Evolutionary conservation across 2,329 filamentous ascomycete genomes (phyloP).

Genomic region (Fusarium nelsonii): DNA sequence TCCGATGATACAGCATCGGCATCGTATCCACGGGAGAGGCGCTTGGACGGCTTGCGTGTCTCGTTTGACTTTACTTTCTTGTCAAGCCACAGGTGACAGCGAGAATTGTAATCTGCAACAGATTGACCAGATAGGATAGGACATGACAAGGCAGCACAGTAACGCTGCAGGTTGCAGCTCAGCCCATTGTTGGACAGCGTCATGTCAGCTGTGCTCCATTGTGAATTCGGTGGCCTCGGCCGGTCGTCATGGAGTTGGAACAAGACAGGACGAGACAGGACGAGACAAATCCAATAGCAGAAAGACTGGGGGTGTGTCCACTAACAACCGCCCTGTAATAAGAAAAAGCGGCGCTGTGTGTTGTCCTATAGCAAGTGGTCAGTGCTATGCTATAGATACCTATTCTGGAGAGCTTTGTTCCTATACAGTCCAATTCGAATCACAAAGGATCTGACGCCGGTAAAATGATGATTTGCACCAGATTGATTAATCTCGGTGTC

Average conservation of each 20-base stretch:
- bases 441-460: constrained; percentile 1
- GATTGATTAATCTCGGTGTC: constrained; percentile 26
- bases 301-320: constrained; percentile 26
- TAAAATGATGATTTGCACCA: constrained; percentile 35
- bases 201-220: constrained; percentile 27
- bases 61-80: constrained; percentile 13
- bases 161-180: constrained; percentile 31
- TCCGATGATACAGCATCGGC: constrained; percentile 32
- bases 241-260: constrained; percentile 19
- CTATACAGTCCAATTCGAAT: not conserved
- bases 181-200: constrained; percentile 33
- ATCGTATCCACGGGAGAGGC: constrained; percentile 32
- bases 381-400: constrained; percentile 2
- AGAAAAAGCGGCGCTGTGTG: constrained; percentile 21
- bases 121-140: not conserved
- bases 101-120: constrained; percentile 3
- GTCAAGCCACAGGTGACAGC: constrained; percentile 6
- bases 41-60: constrained; percentile 43
- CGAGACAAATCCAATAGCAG: not conserved
- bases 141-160: constrained; percentile 1
- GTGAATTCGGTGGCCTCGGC: constrained; percentile 13
- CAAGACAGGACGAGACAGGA: constrained; percentile 11
- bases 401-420: not conserved
- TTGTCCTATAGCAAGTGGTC: constrained; percentile 9
- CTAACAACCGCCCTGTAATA: constrained; percentile 19